These are phyloP conservation scores for Picea glauca DNA, from an alignment of 75 land plant species.

Conservation along the genomic window DNA sequence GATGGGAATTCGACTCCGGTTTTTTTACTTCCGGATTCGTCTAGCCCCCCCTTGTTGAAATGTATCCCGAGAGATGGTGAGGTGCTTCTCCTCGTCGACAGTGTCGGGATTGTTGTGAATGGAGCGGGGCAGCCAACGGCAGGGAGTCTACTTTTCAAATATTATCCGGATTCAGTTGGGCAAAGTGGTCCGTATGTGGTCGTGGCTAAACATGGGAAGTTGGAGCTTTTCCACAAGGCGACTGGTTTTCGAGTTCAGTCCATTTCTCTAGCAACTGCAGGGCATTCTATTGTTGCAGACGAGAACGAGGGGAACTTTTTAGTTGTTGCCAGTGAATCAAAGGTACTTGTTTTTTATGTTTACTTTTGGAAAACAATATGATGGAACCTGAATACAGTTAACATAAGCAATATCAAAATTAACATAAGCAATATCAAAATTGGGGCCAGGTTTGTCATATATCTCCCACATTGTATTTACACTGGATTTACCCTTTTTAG, in stretches of 20 bases:
- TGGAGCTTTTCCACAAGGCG: constrained; percentile 73
- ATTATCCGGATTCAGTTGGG: constrained; percentile 72
- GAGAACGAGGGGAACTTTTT: constrained; percentile 56
- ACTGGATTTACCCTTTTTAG: too few relatives aligned
- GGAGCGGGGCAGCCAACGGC: constrained; percentile 70
- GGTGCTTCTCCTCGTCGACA: constrained; percentile 78
- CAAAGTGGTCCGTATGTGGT: constrained; percentile 63
- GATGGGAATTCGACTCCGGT: constrained; percentile 44
- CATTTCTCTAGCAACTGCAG: constrained; percentile 32
- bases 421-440: neutral
- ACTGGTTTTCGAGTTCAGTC: constrained; percentile 72
- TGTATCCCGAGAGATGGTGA: constrained; percentile 46
- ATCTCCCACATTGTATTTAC: too few relatives aligned
- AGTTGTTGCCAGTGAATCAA: constrained; percentile 55
- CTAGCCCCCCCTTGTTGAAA: constrained; percentile 54
- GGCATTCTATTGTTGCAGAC: constrained; percentile 45
- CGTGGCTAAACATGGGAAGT: constrained; percentile 46
- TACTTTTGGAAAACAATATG: too few relatives aligned
- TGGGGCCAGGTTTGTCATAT: neutral
- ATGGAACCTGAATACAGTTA: neutral
- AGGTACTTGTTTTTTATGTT: constrained; percentile 40
- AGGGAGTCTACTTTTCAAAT: constrained; percentile 73
- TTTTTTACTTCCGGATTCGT: constrained; percentile 68
- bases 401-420: neutral
- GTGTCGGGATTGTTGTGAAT: constrained; percentile 71